Percentiles rank a stretch among this genome's conserved stretches.
Evolutionary conservation across 768 basidiomycete species (phyloP).

Genomic region (Kwoniella dendrophila): DNA sequence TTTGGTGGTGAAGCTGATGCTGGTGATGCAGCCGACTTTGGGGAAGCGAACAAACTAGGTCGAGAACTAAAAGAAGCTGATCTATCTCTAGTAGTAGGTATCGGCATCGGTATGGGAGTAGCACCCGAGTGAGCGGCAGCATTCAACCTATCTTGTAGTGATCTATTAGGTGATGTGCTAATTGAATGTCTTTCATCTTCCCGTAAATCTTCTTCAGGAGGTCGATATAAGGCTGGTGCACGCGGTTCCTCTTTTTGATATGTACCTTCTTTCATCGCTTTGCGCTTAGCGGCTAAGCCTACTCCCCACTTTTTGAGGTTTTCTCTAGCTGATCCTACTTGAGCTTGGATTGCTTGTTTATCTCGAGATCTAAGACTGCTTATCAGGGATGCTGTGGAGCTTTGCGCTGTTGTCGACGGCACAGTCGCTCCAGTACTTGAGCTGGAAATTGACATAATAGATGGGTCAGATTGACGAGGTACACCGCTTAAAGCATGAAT

Average conservation of each 20-base stretch:
- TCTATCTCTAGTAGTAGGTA: constrained; percentile 2
- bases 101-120: constrained; percentile 6
- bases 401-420: constrained; percentile 8
- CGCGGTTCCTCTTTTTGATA: constrained; percentile 17
- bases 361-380: constrained; percentile 74
- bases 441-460: background rate
- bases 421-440: constrained; percentile 8
- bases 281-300: constrained; percentile 65
- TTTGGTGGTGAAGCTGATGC: constrained; percentile 20
- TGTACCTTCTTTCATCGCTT: constrained; percentile 7
- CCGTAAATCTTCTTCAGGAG: constrained; percentile 34
- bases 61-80: constrained; percentile 16
- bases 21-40: constrained; percentile 10
- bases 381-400: constrained; percentile 65
- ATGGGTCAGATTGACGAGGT: constrained; percentile 1
- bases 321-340: constrained; percentile 69
- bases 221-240: constrained; percentile 36
- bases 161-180: constrained; percentile 15
- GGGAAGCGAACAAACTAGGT: constrained; percentile 16
- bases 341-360: constrained; percentile 80
- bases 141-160: constrained; percentile 47
- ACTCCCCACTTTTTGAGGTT: constrained; percentile 90
- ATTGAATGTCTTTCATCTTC: constrained; percentile 3
- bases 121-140: constrained; percentile 35
- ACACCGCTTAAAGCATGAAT: background rate